phyloP scores from a whole-genome alignment of 805 yeast species.

The Saccharomycopsis lassenensis region DNA sequence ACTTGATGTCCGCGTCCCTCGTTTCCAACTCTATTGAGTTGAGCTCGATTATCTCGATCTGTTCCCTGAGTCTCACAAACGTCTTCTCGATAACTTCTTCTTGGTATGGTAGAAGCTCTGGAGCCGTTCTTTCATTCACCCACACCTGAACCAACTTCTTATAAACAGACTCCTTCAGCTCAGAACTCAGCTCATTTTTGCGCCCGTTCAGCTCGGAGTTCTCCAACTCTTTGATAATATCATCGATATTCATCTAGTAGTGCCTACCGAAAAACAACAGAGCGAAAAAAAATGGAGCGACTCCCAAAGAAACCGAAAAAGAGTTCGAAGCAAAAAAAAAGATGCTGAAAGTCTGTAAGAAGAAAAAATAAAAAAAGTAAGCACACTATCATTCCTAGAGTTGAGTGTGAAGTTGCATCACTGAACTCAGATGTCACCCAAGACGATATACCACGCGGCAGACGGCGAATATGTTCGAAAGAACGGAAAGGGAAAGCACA shows the following conservation, averaged over 20 bases:
- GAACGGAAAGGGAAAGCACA: constrained; percentile 1
- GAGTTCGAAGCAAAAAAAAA: constrained; percentile 1
- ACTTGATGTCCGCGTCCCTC: constrained; percentile 54
- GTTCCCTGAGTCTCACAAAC: constrained; percentile 48
- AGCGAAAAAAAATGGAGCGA: no score
- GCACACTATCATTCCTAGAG: no score
- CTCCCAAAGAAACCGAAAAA: no score
- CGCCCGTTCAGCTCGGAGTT: constrained; percentile 29
- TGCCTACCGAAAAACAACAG: no score
- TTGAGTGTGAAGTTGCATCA: no score
- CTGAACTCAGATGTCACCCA: no score
- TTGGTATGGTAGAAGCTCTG: constrained; percentile 75
- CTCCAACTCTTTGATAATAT: constrained; percentile 59
- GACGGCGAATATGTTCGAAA: no score
- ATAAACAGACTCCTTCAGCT: constrained; percentile 29
- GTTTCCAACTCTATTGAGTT: constrained; percentile 70
- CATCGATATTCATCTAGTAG: constrained; percentile 57
- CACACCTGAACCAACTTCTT: constrained; percentile 48
- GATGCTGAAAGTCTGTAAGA: background rate
- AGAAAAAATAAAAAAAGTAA: background rate
- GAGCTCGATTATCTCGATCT: constrained; percentile 65
- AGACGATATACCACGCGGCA: no score
- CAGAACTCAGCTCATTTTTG: constrained; percentile 9
- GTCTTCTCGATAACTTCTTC: constrained; percentile 46
- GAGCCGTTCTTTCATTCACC: constrained; percentile 78